Conservation (phyloP, 352 stramenopile species). For the Saprolegnia diclina region DNA sequence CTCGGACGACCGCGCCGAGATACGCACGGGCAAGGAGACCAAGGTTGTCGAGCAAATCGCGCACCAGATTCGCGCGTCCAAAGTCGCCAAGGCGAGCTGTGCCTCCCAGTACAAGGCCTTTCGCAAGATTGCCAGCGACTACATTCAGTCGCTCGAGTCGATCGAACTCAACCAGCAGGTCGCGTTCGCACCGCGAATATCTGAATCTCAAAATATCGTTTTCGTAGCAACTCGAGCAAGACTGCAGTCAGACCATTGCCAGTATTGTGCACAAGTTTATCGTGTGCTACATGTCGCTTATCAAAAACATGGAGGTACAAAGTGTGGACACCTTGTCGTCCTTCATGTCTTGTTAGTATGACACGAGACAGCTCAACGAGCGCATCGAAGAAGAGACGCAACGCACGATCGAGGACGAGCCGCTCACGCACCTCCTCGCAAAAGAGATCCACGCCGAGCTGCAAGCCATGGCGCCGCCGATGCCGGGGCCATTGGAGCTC, state of each 20-base stretch:
- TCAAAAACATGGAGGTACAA: conserved; percentile 23
- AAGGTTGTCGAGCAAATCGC: conserved; percentile 17
- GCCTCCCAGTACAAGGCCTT: conserved; percentile 14
- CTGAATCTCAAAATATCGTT: background rate
- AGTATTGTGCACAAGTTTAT: conserved; percentile 25
- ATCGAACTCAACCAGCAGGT: conserved; percentile 22
- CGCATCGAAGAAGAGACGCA: conserved; percentile 16
- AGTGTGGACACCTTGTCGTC: background rate
- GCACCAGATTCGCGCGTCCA: conserved; percentile 8
- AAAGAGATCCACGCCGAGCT: conserved; percentile 18
- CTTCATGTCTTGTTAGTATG: conserved; percentile 11
- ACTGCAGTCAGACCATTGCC: background rate
- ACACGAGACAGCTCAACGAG: conserved; percentile 11
- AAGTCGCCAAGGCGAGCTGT: conserved; percentile 8
- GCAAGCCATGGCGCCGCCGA: conserved; percentile 7
- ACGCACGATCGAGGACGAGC: background rate
- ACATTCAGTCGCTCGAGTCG: conserved; percentile 9
- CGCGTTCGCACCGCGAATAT: too few species aligned
- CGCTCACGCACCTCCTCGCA: background rate
- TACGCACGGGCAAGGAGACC: background rate
- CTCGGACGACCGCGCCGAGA: background rate
- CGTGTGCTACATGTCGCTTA: conserved; percentile 19
- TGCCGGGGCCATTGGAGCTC: conserved; percentile 14
- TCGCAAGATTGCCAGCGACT: conserved; percentile 22
- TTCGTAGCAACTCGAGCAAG: conserved; percentile 10